These are phyloP conservation scores for Syncephalastrum racemosum DNA, from an alignment of 371 early-diverging fungal species.

Conservation along the genomic window DNA sequence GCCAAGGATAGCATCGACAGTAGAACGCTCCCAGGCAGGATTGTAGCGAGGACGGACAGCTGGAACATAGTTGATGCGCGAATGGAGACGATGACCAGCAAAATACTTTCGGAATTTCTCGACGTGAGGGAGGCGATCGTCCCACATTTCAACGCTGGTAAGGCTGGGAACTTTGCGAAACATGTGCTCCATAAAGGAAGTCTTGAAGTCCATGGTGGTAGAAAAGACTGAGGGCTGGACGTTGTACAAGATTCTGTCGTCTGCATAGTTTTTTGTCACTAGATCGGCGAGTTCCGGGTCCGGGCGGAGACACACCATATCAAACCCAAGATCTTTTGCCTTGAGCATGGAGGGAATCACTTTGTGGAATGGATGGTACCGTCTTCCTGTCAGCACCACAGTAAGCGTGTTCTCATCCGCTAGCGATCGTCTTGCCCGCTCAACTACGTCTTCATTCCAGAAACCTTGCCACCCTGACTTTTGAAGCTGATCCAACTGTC, in stretches of 20 bases:
- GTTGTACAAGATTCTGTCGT: conserved; percentile 10
- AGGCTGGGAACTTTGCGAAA: conserved; percentile 44
- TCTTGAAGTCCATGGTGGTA: conserved; percentile 62
- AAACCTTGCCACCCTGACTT: conserved; percentile 31
- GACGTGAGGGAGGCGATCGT: conserved; percentile 57
- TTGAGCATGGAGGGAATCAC: conserved; percentile 38
- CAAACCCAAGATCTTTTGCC: conserved; percentile 45
- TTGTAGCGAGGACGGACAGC: conserved; percentile 47
- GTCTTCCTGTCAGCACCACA: conserved; percentile 60
- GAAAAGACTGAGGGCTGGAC: conserved; percentile 27
- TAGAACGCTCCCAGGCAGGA: conserved; percentile 42
- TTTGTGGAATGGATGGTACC: conserved; percentile 50
- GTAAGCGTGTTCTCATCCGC: conserved; percentile 44
- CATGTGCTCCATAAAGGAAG: conserved; percentile 49
- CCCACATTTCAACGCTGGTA: conserved; percentile 53
- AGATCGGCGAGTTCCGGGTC: conserved; percentile 32
- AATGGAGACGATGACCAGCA: conserved; percentile 20
- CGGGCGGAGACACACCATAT: conserved; percentile 53
- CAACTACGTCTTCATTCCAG: conserved; percentile 42
- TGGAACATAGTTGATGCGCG: conserved; percentile 36
- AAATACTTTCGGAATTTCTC: conserved; percentile 46
- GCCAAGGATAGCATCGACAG: conserved; percentile 41
- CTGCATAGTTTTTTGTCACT: not conserved
- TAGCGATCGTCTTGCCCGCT: conserved; percentile 26
- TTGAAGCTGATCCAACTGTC: conserved; percentile 16